Evolutionary conservation across 176 grass and related monocot genomes (phyloP).

Genomic region (Ensete ventricosum): DNA sequence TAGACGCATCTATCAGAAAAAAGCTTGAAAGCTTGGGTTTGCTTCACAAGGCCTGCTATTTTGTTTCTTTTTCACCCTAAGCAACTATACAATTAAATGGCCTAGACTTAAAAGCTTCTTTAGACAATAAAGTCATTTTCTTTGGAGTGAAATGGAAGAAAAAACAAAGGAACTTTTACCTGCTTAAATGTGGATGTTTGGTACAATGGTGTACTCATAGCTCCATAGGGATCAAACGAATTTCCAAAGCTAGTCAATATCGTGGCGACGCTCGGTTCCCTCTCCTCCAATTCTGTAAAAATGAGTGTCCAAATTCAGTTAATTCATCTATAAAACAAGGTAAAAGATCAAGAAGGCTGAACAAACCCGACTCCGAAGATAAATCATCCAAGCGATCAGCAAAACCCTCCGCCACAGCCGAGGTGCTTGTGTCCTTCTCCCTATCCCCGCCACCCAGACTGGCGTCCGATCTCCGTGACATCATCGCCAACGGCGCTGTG

Average conservation of each 20-base stretch:
- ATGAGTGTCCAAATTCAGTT: neutral
- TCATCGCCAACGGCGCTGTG: neutral
- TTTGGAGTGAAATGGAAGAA: no score
- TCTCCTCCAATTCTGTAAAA: slow-evolving; percentile 35
- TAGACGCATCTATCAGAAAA: no score
- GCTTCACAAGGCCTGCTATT: no score
- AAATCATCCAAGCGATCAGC: slow-evolving; percentile 15
- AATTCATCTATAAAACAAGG: neutral
- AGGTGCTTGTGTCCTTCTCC: slow-evolving; percentile 5
- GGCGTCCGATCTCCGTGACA: slow-evolving; percentile 2
- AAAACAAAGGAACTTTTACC: slow-evolving; percentile 23
- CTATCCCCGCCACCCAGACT: neutral
- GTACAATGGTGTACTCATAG: slow-evolving; percentile 89
- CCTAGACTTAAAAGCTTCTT: no score
- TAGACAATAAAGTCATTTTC: no score
- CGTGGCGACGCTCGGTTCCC: slow-evolving; percentile 71
- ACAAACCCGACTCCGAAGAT: slow-evolving; percentile 9
- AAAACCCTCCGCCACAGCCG: slow-evolving; percentile 1
- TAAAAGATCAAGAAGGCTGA: neutral
- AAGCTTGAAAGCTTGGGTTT: no score
- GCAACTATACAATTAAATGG: neutral
- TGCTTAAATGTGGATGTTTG: slow-evolving; percentile 97
- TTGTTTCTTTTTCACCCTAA: no score
- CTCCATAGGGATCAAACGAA: slow-evolving; percentile 68
- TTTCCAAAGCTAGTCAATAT: slow-evolving; percentile 74